Conservation (phyloP, 169 alveolate genomes). For the Plasmodium vivax region DNA sequence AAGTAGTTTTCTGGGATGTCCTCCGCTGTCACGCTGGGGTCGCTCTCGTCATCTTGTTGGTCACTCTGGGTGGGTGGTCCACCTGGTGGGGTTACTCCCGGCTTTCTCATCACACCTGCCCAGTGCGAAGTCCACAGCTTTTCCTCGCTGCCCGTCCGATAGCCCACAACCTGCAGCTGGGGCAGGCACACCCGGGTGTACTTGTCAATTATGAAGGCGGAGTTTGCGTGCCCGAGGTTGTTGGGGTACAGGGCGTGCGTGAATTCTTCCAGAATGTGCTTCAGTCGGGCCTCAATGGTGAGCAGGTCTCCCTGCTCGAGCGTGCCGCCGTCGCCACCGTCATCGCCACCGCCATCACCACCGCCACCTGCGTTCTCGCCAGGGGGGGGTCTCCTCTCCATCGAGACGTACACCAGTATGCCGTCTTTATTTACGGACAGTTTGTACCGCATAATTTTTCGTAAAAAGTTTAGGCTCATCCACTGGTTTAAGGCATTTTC, state of each 20-base stretch:
- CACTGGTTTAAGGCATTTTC: conserved; percentile 57
- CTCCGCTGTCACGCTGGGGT: not conserved
- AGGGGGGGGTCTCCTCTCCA: conserved; percentile 1
- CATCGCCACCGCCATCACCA: not conserved
- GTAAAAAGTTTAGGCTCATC: conserved; percentile 40
- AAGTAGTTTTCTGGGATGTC: conserved; percentile 6
- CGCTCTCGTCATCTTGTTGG: not conserved
- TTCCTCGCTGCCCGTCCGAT: conserved; percentile 13
- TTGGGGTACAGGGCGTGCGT: conserved; percentile 14
- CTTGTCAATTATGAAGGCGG: conserved; percentile 14
- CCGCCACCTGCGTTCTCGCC: not conserved
- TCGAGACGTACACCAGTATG: conserved; percentile 24
- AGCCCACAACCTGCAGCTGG: conserved; percentile 17
- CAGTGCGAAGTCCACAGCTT: not conserved
- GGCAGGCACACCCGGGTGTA: conserved; percentile 12
- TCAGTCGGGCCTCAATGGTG: conserved; percentile 1
- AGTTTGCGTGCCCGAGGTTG: conserved; percentile 13
- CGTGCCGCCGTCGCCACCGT: not conserved
- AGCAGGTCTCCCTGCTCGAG: not conserved
- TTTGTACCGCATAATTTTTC: conserved; percentile 56
- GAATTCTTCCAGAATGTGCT: not conserved
- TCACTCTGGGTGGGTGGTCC: not conserved
- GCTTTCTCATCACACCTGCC: not conserved
- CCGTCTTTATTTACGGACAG: conserved; percentile 27
- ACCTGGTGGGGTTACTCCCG: not conserved